Conservation (phyloP, 1,284 basidiomycete genomes). For the Sutorius eximius region DNA sequence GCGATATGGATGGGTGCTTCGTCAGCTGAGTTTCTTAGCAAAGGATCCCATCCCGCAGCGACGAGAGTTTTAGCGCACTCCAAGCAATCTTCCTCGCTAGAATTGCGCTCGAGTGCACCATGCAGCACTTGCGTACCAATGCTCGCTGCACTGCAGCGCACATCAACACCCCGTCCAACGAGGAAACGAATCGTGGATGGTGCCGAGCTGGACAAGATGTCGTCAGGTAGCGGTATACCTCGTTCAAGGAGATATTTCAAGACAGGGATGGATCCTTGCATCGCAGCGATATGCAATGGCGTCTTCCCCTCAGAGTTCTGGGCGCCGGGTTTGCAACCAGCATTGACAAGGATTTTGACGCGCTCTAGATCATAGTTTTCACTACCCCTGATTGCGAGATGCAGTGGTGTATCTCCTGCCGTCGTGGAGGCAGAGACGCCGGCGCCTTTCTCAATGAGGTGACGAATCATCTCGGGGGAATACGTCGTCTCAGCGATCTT, state of each 20-base stretch:
- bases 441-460: no score
- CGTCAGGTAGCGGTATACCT: not conserved
- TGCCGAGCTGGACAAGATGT: not conserved
- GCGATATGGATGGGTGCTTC: constrained; percentile 2
- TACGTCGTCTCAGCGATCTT: no score
- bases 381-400: no score
- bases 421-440: no score
- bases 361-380: no score
- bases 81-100: not conserved
- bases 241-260: not conserved
- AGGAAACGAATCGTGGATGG: not conserved
- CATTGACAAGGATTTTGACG: no score
- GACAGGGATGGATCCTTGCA: not conserved
- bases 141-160: not conserved
- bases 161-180: not conserved
- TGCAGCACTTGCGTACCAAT: not conserved
- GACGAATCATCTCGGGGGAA: no score
- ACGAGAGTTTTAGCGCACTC: not conserved
- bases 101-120: not conserved
- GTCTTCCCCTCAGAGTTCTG: no score
- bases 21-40: not conserved
- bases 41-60: constrained; percentile 3
- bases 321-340: no score
- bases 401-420: no score
- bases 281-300: no score